Evolutionary conservation across 345 rosid species (phyloP).

Genomic region (Lumnitzera littorea): DNA sequence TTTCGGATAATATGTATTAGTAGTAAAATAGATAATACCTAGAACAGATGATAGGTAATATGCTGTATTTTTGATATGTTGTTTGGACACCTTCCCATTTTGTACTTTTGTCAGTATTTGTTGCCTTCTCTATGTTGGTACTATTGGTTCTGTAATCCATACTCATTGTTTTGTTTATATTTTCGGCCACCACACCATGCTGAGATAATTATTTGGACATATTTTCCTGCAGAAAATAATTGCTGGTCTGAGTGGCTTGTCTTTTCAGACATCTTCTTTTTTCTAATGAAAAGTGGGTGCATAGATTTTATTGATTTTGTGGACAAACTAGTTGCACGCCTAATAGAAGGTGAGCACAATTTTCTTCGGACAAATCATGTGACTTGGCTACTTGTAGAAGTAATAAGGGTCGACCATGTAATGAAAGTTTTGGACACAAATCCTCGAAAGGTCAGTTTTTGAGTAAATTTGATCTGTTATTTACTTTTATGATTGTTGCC

Average conservation of each 20-base stretch:
- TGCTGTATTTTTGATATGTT: too few species aligned
- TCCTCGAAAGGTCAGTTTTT: slow-evolving; percentile 67
- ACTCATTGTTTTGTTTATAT: too few species aligned
- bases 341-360: slow-evolving; percentile 58
- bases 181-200: too few species aligned
- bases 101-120: too few species aligned
- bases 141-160: too few species aligned
- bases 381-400: slow-evolving; percentile 90
- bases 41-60: too few species aligned
- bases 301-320: slow-evolving; percentile 95
- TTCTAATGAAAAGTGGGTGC: slow-evolving; percentile 87
- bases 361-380: slow-evolving; percentile 96
- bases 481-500: neutral
- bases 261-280: slow-evolving; percentile 86
- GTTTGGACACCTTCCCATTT: too few species aligned
- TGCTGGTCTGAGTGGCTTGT: slow-evolving; percentile 99
- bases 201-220: neutral
- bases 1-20: too few species aligned
- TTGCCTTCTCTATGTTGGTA: too few species aligned
- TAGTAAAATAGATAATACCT: too few species aligned
- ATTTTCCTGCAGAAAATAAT: slow-evolving; percentile 61
- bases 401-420: slow-evolving; percentile 81
- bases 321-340: slow-evolving; percentile 77
- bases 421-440: slow-evolving; percentile 68
- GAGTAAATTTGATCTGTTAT: slow-evolving; percentile 9